Percentiles rank a stretch among this genome's conserved stretches.
These are phyloP conservation scores for Exophiala xenobiotica DNA, from an alignment of 2,329 filamentous ascomycete species.

Conservation along the genomic window DNA sequence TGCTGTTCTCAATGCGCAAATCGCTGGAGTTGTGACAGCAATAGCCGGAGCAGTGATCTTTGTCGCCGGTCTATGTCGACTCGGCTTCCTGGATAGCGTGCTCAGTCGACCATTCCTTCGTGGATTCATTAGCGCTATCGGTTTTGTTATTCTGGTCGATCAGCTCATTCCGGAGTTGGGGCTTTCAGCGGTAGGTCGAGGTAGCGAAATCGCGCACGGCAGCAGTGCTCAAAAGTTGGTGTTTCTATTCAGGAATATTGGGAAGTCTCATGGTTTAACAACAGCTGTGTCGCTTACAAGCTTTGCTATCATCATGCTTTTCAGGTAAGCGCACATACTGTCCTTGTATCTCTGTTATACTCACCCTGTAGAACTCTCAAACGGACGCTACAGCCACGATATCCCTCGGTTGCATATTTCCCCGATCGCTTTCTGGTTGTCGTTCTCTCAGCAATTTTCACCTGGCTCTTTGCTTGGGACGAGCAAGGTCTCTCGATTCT, in stretches of 20 bases:
- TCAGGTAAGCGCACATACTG: slow-evolving; percentile 62
- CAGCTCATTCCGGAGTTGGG: slow-evolving; percentile 91
- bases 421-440: slow-evolving; percentile 92
- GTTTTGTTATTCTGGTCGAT: slow-evolving; percentile 92
- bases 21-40: slow-evolving; percentile 84
- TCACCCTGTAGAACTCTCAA: slow-evolving; percentile 68
- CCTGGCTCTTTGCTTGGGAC: slow-evolving; percentile 77
- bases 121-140: slow-evolving; percentile 96
- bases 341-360: slow-evolving; percentile 3
- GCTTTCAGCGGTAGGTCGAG: slow-evolving; percentile 60
- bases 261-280: slow-evolving; percentile 70
- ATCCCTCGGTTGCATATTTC: slow-evolving; percentile 78
- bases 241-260: slow-evolving; percentile 70
- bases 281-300: slow-evolving; percentile 73
- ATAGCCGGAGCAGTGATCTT: slow-evolving; percentile 86
- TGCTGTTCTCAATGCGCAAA: slow-evolving; percentile 70
- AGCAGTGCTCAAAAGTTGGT: slow-evolving; percentile 82
- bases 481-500: slow-evolving; percentile 76
- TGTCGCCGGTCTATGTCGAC: slow-evolving; percentile 76
- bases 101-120: slow-evolving; percentile 87
- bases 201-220: slow-evolving; percentile 65
- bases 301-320: slow-evolving; percentile 87
- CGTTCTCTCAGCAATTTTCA: slow-evolving; percentile 75
- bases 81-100: slow-evolving; percentile 93
- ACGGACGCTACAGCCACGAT: slow-evolving; percentile 73